Base-by-base conservation (phyloP, 2,329 filamentous ascomycete species). In the Arthrinium phaeospermum region DNA sequence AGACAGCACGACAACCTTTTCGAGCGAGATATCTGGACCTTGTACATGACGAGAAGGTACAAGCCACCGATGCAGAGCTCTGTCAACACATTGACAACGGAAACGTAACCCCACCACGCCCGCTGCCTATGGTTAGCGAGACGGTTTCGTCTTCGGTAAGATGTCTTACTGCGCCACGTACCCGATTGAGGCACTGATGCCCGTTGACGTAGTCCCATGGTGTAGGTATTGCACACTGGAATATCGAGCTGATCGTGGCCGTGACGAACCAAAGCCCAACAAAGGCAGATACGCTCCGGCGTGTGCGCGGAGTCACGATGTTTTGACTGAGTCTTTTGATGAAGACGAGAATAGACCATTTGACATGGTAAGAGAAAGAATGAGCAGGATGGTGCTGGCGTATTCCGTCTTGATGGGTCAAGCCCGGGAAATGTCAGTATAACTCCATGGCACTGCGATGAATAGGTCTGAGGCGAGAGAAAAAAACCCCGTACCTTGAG, bases 151-250 rank as follows among this genome's bases (percentile, higher is more conserved):
- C n/a, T n/a, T n/a, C n/a, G n/a, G n/a, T n/a, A n/a, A n/a, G n/a
- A n/a, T n/a, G n/a, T n/a, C 13, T 24, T 30, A 14, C 3, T 27
- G n/a, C 30, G 7, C 10, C 8, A 53, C 49, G 6, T 72, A 77
- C 76, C 61, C 74, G 72, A 34, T 78, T 68, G 27, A 78, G 71
- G 13, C 76, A 77, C 16, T 24, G 71, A 22, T 68, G 37, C 14
- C 71, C 68, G 69, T 76, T 45, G 27, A 77, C 7, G 70, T 74
- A 77, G n/a, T 78, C 72, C 76, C 76, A 78, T 7, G 76, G 76
- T 13, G 70, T 70, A 3, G 76, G 76, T 24, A 75, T 27, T 2
- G 70, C 71, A 44, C 76, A 77, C 70, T 77, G 75, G 45, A 78
- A 78, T 7, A 78, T 70, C 3, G 71, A 72, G 16, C 57, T 71